These are phyloP conservation scores for Chalara sp. DNA, from an alignment of 2,329 filamentous ascomycete species.

Conservation along the genomic window DNA sequence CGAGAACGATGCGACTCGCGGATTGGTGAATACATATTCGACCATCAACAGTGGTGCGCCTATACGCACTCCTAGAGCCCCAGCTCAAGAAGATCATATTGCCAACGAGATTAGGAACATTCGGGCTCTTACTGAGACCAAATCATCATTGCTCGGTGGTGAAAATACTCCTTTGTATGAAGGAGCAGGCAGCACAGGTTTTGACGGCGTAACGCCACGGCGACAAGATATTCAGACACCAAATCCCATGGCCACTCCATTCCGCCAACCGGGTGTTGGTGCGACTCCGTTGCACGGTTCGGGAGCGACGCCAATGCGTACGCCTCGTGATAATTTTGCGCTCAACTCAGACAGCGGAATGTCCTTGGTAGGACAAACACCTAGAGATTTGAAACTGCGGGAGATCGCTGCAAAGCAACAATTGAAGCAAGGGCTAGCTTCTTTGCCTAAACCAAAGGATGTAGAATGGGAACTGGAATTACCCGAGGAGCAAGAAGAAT, in stretches of 20 bases:
- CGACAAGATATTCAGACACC: slow-evolving; percentile 82
- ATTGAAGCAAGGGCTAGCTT: slow-evolving; percentile 66
- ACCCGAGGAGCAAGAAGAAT: slow-evolving; percentile 72
- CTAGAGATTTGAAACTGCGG: slow-evolving; percentile 65
- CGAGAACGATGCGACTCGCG: slow-evolving; percentile 79
- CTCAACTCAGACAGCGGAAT: slow-evolving; percentile 67
- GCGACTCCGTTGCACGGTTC: slow-evolving; percentile 57
- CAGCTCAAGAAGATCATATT: slow-evolving; percentile 89
- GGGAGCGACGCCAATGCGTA: slow-evolving; percentile 79
- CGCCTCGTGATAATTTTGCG: slow-evolving; percentile 79
- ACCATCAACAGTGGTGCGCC: slow-evolving; percentile 75
- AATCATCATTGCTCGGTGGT: slow-evolving; percentile 86
- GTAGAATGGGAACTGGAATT: slow-evolving; percentile 91
- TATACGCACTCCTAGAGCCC: slow-evolving; percentile 85
- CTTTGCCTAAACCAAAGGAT: slow-evolving; percentile 87
- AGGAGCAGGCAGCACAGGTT: slow-evolving; percentile 75
- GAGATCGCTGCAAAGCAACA: slow-evolving; percentile 63
- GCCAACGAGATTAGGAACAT: slow-evolving; percentile 97
- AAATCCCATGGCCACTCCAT: slow-evolving; percentile 89
- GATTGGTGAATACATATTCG: slow-evolving; percentile 81
- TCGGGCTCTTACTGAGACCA: slow-evolving; percentile 81
- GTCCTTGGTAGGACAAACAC: slow-evolving; percentile 66
- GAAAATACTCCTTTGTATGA: slow-evolving; percentile 89
- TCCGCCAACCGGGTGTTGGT: slow-evolving; percentile 58
- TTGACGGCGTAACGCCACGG: slow-evolving; percentile 76